Conservation (phyloP, 352 stramenopile species). For the Nothophytophthora sp. region DNA sequence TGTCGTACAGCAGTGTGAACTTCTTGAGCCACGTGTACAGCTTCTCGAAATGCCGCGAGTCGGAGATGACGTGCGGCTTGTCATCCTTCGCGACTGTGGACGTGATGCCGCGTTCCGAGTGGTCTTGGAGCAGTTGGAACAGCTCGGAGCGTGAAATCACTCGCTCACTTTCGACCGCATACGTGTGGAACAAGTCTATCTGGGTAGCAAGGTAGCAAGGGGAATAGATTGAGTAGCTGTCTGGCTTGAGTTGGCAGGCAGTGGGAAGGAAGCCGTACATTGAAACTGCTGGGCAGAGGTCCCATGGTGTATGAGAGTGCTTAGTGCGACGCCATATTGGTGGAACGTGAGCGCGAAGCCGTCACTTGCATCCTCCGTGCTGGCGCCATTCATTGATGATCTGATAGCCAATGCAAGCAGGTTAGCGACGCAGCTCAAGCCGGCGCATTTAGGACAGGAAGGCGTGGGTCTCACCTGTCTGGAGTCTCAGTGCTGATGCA, state of each 20-base stretch:
- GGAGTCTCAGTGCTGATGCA: conserved; percentile 20
- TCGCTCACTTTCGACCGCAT: conserved; percentile 49
- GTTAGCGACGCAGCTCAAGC: neutral
- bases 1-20: conserved; percentile 53
- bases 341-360: conserved; percentile 40
- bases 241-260: no score
- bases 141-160: conserved; percentile 59
- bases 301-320: conserved; percentile 46
- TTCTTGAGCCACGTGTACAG: conserved; percentile 82
- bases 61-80: conserved; percentile 13
- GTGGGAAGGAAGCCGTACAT: no score
- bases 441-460: neutral
- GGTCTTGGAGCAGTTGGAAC: conserved; percentile 57
- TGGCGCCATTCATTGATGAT: conserved; percentile 6
- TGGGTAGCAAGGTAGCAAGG: no score
- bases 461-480: conserved; percentile 10
- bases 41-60: conserved; percentile 56
- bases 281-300: conserved; percentile 50
- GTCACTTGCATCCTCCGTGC: neutral
- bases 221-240: neutral
- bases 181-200: conserved; percentile 64
- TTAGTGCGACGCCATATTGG: conserved; percentile 51
- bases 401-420: neutral
- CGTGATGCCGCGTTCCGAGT: conserved; percentile 28
- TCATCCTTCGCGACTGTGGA: conserved; percentile 18